Evolutionary conservation across 306 rosid genomes (phyloP), one percentile per base, ranked within the genome.

Genomic region (Vicia sativa): DNA sequence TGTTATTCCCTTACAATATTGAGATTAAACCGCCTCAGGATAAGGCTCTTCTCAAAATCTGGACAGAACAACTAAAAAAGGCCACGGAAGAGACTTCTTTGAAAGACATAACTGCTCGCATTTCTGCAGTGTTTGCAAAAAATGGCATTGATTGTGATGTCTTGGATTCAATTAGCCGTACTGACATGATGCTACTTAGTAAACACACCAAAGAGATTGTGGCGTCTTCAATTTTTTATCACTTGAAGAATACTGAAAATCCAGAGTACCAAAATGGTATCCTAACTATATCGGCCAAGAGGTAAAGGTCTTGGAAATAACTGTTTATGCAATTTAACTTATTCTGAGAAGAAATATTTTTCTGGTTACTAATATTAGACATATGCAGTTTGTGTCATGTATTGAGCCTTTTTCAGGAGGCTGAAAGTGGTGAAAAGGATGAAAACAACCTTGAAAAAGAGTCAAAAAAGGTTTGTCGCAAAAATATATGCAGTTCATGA

Each of bases 201-300:
- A 79, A 77, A 43, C 55, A 77, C 63, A 86, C 90, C 11, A 87
- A 93, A 78, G 91, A 88, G 65, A 90, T 88, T 62, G 89, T 90
- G 13, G 69, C 91, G n/a, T 86, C 90, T 4, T 91, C 97, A 39
- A 82, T 93, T 49, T 87, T 85, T 15, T 46, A 82, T 71, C 91
- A 93, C 70, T 82, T 89, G 84, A 87, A 75, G 87, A 31, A 83
- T n/a, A 83, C 67, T 28, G 70, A 78, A 70, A 80, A 90, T 60
- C 96, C 89, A 0, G 90, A 85, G 76, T 93, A 93, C 72, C 83
- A 90, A 69, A 90, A 93, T 67, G 97, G 97, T 74, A 93, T 83
- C 83, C 95, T 90, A 81, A 76, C 88, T 60, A 82, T 93, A 80
- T 82, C 96, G 45, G 85, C 96, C 28, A 71, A 65, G 18, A 88